Conservation (phyloP, 371 early-diverging fungal species). For the Circinella minor region DNA sequence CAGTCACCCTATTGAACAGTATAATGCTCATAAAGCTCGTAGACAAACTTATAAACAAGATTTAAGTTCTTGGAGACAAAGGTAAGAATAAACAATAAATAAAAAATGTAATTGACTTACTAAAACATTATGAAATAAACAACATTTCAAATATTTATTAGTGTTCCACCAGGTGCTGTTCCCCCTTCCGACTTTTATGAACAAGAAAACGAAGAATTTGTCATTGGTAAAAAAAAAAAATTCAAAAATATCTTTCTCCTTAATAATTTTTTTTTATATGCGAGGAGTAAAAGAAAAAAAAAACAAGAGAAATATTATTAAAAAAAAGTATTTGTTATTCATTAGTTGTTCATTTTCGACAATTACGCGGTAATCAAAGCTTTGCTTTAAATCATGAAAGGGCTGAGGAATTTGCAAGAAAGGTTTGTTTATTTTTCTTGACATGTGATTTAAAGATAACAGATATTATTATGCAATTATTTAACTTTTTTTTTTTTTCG, state of each 20-base stretch:
- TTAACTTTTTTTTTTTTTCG: too few species aligned
- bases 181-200: not conserved
- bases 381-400: constrained; percentile 45
- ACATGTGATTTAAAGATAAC: constrained; percentile 4
- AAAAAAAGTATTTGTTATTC: not conserved
- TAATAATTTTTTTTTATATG: too few species aligned
- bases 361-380: constrained; percentile 47
- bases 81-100: not conserved
- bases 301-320: not conserved
- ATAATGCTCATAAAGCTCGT: constrained; percentile 39
- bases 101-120: too few species aligned
- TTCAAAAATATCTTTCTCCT: not conserved
- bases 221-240: constrained; percentile 11
- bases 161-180: not conserved
- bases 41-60: constrained; percentile 27
- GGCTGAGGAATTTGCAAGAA: constrained; percentile 37
- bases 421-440: constrained; percentile 18
- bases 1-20: constrained; percentile 41
- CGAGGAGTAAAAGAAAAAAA: not conserved
- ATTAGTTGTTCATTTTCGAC: constrained; percentile 52
- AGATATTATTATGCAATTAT: not conserved
- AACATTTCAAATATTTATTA: not conserved
- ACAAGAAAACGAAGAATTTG: constrained; percentile 2
- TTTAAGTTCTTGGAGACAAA: constrained; percentile 23
- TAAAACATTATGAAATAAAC: too few species aligned